Evolutionary conservation across 805 yeast genomes (phyloP).

Genomic region (Zygosaccharomyces rouxii): DNA sequence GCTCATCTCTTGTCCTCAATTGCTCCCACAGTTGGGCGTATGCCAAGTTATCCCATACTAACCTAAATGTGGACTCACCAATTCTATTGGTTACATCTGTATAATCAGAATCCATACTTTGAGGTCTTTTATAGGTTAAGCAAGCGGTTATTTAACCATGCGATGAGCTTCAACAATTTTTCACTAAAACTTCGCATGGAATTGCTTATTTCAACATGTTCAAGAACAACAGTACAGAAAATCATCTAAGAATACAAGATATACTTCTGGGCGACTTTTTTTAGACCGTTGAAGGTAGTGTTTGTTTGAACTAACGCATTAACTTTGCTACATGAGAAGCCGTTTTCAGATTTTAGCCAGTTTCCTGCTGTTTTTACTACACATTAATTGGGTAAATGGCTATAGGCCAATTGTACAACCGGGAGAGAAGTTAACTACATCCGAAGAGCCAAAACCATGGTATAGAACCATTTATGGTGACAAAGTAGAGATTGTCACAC

Average conservation of each 20-base stretch:
- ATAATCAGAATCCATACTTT: not conserved
- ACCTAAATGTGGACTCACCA: constrained; percentile 55
- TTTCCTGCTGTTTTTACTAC: constrained; percentile 2
- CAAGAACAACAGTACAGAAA: not conserved
- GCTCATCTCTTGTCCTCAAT: constrained; percentile 15
- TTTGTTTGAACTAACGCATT: not conserved
- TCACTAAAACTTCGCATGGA: not conserved
- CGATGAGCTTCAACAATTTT: not conserved
- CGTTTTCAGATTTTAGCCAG: not conserved
- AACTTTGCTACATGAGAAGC: not conserved
- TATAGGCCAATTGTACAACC: constrained; percentile 35
- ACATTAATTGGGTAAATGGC: constrained; percentile 8
- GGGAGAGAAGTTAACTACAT: constrained; percentile 35
- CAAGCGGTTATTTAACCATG: not conserved
- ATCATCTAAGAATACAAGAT: not conserved
- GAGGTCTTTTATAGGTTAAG: not conserved
- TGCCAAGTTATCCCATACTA: constrained; percentile 25
- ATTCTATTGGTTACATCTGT: constrained; percentile 20
- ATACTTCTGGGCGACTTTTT: not conserved
- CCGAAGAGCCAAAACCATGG: constrained; percentile 60
- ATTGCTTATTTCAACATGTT: not conserved
- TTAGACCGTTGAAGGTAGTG: not conserved
- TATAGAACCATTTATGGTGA: constrained; percentile 59
- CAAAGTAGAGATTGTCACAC: constrained; percentile 61
- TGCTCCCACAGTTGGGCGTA: constrained; percentile 31